phyloP scores from a whole-genome alignment of 2,329 filamentous ascomycete species.

The Colletotrichum spaethianum region DNA sequence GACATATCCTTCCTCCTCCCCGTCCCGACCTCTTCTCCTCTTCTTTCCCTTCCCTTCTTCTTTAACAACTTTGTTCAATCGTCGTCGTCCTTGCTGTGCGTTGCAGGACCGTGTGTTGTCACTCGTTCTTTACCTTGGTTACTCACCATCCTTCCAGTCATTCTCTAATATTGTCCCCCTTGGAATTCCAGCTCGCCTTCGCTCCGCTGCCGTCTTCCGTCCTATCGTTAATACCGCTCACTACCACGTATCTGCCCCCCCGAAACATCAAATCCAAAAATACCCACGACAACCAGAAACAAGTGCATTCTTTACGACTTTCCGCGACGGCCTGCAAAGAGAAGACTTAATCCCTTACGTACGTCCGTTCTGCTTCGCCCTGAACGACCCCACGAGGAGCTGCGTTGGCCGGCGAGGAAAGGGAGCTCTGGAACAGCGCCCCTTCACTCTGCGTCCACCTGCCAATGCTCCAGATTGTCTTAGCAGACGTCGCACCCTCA shows the following conservation, averaged over 20 bases:
- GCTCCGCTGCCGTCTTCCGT: constrained; percentile 63
- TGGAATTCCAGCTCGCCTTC: constrained; percentile 61
- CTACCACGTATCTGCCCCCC: constrained; percentile 6
- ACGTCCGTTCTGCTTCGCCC: constrained; percentile 21
- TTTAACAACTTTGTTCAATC: constrained; percentile 48
- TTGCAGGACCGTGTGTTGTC: constrained; percentile 46
- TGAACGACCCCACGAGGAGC: neutral
- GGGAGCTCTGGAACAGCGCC: constrained; percentile 22
- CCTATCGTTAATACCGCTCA: constrained; percentile 58
- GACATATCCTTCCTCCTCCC: constrained; percentile 40
- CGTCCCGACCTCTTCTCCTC: constrained; percentile 37
- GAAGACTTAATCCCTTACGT: constrained; percentile 40
- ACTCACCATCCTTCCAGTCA: constrained; percentile 44
- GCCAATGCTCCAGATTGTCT: constrained; percentile 37
- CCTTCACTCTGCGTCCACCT: constrained; percentile 23
- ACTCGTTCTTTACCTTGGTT: constrained; percentile 43
- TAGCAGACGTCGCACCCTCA: constrained; percentile 11
- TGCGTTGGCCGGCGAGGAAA: constrained; percentile 23
- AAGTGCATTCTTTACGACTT: constrained; percentile 39
- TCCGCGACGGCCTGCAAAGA: constrained; percentile 32
- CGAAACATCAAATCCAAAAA: constrained; percentile 30
- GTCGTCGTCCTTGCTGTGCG: constrained; percentile 51
- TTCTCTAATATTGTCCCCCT: constrained; percentile 43
- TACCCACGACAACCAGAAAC: constrained; percentile 37
- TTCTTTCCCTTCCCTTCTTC: constrained; percentile 46